Conservation (phyloP, 805 yeast species). For the Spathaspora arborariae region DNA sequence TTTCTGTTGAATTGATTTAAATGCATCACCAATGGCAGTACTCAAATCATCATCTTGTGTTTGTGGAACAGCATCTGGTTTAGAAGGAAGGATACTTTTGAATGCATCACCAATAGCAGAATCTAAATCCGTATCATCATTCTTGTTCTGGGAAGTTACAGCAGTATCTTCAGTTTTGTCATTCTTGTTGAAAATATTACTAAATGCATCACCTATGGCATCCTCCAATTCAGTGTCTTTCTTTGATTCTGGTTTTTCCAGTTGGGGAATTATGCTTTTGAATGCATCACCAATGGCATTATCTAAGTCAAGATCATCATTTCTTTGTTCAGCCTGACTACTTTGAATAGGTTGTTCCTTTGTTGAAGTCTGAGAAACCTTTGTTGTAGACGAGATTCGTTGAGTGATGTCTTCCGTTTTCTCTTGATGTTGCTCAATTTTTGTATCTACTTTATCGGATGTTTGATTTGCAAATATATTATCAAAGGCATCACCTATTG, state of each 20-base stretch:
- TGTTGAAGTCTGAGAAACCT: no score
- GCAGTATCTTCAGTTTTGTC: not conserved
- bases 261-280: not conserved
- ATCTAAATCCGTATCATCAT: constrained; percentile 9
- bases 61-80: constrained; percentile 6
- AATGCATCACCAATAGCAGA: constrained; percentile 22
- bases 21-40: constrained; percentile 38
- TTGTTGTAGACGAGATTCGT: no score
- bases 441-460: not conserved
- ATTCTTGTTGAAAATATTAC: not conserved
- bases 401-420: not conserved
- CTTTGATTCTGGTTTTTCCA: not conserved
- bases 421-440: not conserved
- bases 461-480: not conserved
- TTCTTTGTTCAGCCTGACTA: constrained; percentile 2
- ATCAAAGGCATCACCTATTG: constrained; percentile 2
- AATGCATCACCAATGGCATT: constrained; percentile 8
- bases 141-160: not conserved
- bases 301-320: constrained; percentile 9
- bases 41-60: constrained; percentile 16
- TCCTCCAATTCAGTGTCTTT: constrained; percentile 3
- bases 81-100: constrained; percentile 6
- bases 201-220: constrained; percentile 8
- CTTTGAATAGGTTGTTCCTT: not conserved
- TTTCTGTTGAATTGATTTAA: constrained; percentile 14